Conservation (phyloP, 1,139 yeast species). For the Yamadazyma spencermartinsiae region DNA sequence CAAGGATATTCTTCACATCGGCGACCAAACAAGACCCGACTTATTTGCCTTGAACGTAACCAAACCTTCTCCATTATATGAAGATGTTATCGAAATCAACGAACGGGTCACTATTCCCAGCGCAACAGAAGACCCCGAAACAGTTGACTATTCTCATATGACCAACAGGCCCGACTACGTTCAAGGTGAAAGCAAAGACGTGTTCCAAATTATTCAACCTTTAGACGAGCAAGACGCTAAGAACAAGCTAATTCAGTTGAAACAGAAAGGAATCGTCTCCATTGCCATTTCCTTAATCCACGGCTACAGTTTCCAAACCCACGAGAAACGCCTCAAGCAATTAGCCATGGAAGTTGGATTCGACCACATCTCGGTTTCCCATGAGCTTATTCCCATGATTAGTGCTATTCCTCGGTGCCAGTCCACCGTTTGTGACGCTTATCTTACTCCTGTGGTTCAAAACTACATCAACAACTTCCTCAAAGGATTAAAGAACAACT, state of each 20-base stretch:
- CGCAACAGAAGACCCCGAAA: conserved; percentile 58
- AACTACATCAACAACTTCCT: conserved; percentile 61
- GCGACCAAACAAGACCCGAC: conserved; percentile 71
- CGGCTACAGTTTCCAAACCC: conserved; percentile 69
- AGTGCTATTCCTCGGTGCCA: conserved; percentile 69
- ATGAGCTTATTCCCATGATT: conserved; percentile 70
- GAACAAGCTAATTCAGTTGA: conserved; percentile 38
- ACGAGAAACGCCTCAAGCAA: conserved; percentile 57
- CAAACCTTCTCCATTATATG: conserved; percentile 59
- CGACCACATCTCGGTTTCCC: conserved; percentile 55
- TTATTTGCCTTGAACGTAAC: conserved; percentile 61
- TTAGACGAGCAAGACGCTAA: conserved; percentile 46
- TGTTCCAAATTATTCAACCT: conserved; percentile 49
- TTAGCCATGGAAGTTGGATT: conserved; percentile 63
- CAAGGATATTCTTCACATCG: conserved; percentile 61
- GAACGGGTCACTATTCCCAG: conserved; percentile 73
- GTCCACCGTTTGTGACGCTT: conserved; percentile 75
- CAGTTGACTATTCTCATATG: conserved; percentile 17
- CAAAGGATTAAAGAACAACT: conserved; percentile 45
- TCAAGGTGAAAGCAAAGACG: conserved; percentile 63
- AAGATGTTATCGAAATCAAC: conserved; percentile 63
- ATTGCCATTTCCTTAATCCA: conserved; percentile 69
- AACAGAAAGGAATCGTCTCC: conserved; percentile 57
- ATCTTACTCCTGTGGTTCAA: conserved; percentile 70
- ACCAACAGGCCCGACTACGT: conserved; percentile 18